A percentile compares a stretch with the other conserved stretches of the same genome.
These are phyloP conservation scores for Volvox reticuliferus DNA, from an alignment of 139 green algal genomes.

Conservation along the genomic window DNA sequence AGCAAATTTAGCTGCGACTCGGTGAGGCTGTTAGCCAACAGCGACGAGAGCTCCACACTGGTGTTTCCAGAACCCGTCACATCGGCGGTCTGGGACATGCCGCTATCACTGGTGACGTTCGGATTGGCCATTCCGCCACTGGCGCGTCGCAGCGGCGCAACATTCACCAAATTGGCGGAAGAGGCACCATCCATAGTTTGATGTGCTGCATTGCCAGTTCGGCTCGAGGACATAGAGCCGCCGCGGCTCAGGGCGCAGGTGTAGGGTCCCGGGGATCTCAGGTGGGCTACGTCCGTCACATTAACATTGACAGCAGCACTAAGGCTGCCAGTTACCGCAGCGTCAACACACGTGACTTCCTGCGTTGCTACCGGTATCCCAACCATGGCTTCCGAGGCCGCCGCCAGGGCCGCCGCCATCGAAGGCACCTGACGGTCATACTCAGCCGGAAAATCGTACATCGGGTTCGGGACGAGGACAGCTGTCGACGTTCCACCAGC, in stretches of 20 bases:
- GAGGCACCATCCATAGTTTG: too few species aligned
- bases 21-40: not conserved
- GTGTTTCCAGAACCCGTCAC: not conserved
- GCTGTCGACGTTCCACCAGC: slow-evolving; percentile 30
- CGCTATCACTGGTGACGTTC: too few species aligned
- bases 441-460: not conserved
- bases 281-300: too few species aligned
- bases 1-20: slow-evolving; percentile 31
- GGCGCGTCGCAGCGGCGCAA: not conserved
- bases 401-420: not conserved
- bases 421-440: not conserved
- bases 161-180: too few species aligned
- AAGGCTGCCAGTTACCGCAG: too few species aligned
- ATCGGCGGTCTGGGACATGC: too few species aligned
- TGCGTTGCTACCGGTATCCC: not conserved
- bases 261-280: too few species aligned
- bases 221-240: too few species aligned
- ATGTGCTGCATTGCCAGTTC: too few species aligned
- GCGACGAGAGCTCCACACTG: not conserved
- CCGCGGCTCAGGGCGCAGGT: too few species aligned
- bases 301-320: too few species aligned
- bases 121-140: not conserved
- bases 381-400: not conserved
- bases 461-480: slow-evolving; percentile 38
- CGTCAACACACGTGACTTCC: too few species aligned